Evolutionary conservation across 2,329 filamentous ascomycete genomes (phyloP).

Genomic region (Colletotrichum phormii): DNA sequence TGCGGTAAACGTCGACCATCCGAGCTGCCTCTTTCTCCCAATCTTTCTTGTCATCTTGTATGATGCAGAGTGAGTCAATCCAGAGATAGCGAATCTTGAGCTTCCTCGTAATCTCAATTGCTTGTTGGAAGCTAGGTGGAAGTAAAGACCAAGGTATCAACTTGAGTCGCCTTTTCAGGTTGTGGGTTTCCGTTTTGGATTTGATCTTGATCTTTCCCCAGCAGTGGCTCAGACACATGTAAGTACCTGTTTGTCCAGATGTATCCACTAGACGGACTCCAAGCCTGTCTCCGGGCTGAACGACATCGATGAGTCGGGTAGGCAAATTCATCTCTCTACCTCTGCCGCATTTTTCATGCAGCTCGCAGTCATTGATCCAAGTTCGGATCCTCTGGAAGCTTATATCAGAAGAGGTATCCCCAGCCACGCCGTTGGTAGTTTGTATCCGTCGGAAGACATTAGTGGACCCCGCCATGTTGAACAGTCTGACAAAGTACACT

Average conservation of each 20-base stretch:
- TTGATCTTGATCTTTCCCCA: constrained; percentile 1
- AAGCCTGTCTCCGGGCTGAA: fast-evolving
- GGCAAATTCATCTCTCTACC: not conserved
- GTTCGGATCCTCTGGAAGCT: not conserved
- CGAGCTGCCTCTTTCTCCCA: constrained; percentile 9
- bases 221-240: constrained; percentile 19
- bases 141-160: constrained; percentile 2
- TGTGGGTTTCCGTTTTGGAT: not conserved
- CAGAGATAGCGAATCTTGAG: not conserved
- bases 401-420: not conserved
- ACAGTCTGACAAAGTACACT: not conserved
- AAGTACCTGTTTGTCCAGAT: not conserved
- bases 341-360: not conserved
- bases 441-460: not conserved
- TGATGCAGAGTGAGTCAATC: not conserved
- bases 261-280: not conserved
- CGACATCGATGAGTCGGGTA: not conserved
- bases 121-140: constrained; percentile 8
- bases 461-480: not conserved
- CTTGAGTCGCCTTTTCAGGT: not conserved
- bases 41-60: not conserved
- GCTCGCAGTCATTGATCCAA: not conserved
- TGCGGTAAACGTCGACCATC: constrained; percentile 9
- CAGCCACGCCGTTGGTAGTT: not conserved
- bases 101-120: not conserved